These are phyloP conservation scores for Solanum pennellii DNA, from an alignment of 257 asterid species.

Conservation along the genomic window DNA sequence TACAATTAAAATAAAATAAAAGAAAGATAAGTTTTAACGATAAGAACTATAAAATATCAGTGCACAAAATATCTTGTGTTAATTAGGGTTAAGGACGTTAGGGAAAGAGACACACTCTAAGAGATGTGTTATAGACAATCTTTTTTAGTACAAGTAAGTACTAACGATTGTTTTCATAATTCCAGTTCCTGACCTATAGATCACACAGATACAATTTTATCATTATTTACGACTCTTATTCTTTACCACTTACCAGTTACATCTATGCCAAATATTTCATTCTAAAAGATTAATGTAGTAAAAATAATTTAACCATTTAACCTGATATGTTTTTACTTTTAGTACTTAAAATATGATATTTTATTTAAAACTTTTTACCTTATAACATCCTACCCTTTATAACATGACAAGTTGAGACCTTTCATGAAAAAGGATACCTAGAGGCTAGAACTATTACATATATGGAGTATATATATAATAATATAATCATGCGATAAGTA, in stretches of 20 bases:
- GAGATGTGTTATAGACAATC: neutral
- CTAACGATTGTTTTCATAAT: fast-evolving
- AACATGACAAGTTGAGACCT: neutral
- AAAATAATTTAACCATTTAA: neutral
- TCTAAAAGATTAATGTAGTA: neutral
- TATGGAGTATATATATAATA: neutral
- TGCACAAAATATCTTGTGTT: neutral
- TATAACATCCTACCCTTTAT: too few relatives aligned
- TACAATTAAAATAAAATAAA: neutral
- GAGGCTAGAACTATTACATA: neutral
- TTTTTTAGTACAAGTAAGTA: neutral
- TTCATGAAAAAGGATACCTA: neutral
- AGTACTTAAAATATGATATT: neutral
- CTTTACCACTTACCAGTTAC: neutral
- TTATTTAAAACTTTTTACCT: too few relatives aligned
- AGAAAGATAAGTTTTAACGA: neutral
- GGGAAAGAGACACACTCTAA: neutral
- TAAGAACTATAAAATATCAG: neutral
- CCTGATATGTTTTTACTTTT: neutral
- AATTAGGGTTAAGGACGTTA: neutral
- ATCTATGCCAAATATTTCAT: neutral
- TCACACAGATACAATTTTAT: fast-evolving
- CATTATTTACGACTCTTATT: neutral
- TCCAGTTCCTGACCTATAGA: neutral
- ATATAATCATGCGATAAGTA: neutral